Percentiles rank a stretch among this genome's conserved stretches.
phyloP scores from a whole-genome alignment of 2,329 filamentous ascomycete species.

The Penicillium sp. region DNA sequence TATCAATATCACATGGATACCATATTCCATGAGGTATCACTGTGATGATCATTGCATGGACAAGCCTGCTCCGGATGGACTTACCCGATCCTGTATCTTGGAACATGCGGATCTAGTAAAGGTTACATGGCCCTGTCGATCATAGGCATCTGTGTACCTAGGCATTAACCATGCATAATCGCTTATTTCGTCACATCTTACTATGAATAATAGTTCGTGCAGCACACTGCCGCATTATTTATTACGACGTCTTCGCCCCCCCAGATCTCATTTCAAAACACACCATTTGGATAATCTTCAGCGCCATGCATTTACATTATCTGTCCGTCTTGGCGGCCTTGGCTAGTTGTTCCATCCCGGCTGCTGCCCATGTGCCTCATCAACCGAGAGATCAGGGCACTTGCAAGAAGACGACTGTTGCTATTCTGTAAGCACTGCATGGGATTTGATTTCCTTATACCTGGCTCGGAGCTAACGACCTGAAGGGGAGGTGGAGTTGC shows the following conservation, averaged over 20 bases:
- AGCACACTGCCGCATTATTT: constrained; percentile 1
- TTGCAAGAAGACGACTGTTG: constrained; percentile 24
- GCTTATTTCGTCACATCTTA: neutral
- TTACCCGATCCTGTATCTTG: constrained; percentile 11
- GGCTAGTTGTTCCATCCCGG: constrained; percentile 11
- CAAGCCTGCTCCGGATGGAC: constrained; percentile 13
- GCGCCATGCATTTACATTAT: constrained; percentile 16
- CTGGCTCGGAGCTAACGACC: neutral
- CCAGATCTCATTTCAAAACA: neutral
- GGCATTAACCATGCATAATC: neutral
- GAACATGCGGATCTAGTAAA: constrained; percentile 1
- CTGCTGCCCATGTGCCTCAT: constrained; percentile 14
- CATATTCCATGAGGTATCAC: neutral
- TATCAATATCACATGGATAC: neutral
- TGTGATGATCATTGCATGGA: neutral
- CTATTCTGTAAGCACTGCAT: constrained; percentile 16
- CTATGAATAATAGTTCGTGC: neutral
- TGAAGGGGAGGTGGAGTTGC: constrained; percentile 21
- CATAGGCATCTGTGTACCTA: neutral
- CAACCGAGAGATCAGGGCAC: constrained; percentile 7
- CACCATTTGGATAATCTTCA: neutral
- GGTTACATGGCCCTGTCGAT: constrained; percentile 19
- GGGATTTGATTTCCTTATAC: neutral
- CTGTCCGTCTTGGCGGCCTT: constrained; percentile 17
- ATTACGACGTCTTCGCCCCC: neutral